A percentile compares a stretch with the other conserved stretches of the same genome.
phyloP scores from a whole-genome alignment of 106 monocot species.

The Phalaenopsis aphrodite region DNA sequence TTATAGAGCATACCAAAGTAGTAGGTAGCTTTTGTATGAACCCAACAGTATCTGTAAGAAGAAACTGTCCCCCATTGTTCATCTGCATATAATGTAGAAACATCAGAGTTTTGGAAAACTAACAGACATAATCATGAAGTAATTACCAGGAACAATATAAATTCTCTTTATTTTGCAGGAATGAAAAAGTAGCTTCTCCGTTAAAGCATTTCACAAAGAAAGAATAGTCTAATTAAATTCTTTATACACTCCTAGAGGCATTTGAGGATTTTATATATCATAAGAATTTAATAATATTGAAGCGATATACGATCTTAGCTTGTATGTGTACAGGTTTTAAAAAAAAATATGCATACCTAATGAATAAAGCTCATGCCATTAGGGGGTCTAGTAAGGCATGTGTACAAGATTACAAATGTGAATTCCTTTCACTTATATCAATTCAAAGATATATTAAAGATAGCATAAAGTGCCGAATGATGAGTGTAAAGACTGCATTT shows the following conservation, averaged over 20 bases:
- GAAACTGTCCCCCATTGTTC: conserved; percentile 85
- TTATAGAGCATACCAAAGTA: conserved; percentile 45
- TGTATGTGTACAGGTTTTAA: no score
- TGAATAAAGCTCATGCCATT: no score
- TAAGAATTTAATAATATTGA: not conserved
- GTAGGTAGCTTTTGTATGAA: conserved; percentile 97
- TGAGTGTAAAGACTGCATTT: not conserved
- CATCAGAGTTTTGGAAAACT: not conserved
- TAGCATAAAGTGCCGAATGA: not conserved
- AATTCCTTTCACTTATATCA: not conserved
- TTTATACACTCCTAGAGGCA: not conserved
- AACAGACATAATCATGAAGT: not conserved
- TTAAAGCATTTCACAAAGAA: not conserved
- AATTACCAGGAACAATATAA: conserved; percentile 1
- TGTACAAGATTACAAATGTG: not conserved
- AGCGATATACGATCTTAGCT: no score
- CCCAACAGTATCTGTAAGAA: conserved; percentile 95
- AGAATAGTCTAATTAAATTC: not conserved
- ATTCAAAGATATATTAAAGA: not conserved
- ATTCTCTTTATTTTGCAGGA: not conserved
- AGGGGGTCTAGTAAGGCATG: not conserved
- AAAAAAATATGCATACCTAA: no score
- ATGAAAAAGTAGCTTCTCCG: not conserved
- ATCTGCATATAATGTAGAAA: conserved; percentile 31
- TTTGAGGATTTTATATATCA: not conserved